Conservation (phyloP, 805 yeast species). For the Kodamaea kakaduensis region DNA sequence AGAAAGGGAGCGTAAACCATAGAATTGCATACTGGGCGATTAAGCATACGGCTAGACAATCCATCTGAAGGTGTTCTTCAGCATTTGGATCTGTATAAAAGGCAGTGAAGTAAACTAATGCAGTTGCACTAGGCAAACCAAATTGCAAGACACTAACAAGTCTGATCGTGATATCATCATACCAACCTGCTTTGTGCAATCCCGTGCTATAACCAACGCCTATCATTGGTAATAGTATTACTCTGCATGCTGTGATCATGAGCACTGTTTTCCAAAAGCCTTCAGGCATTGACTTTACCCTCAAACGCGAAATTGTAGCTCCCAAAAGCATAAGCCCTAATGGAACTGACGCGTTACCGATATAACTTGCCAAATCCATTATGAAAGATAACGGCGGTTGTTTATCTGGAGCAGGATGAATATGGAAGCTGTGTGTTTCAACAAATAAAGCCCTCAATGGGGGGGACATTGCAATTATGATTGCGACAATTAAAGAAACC, state of each 20-base stretch:
- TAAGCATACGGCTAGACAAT: conserved; percentile 73
- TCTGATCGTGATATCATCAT: conserved; percentile 57
- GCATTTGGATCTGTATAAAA: conserved; percentile 68
- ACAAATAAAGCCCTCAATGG: conserved; percentile 60
- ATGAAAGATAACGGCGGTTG: conserved; percentile 80
- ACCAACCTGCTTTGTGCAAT: conserved; percentile 59
- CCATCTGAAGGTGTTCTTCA: conserved; percentile 63
- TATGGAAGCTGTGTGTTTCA: conserved; percentile 40
- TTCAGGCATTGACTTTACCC: conserved; percentile 53
- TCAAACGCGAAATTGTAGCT: conserved; percentile 78
- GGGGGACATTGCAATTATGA: conserved; percentile 78
- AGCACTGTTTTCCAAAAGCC: conserved; percentile 71
- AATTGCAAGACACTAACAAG: conserved; percentile 72
- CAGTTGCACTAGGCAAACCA: conserved; percentile 84
- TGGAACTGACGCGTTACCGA: conserved; percentile 88
- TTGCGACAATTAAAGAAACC: conserved; percentile 58
- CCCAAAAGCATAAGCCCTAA: conserved; percentile 79
- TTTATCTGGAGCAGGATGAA: conserved; percentile 79
- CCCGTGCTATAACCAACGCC: conserved; percentile 63
- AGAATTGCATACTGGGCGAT: conserved; percentile 70
- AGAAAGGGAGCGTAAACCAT: conserved; percentile 67
- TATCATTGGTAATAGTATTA: conserved; percentile 72
- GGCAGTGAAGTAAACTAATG: conserved; percentile 84
- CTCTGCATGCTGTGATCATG: conserved; percentile 51
- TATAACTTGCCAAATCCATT: conserved; percentile 74